Evolutionary conservation across 1,284 basidiomycete species (phyloP).

Genomic region (Puccinia novopanici): DNA sequence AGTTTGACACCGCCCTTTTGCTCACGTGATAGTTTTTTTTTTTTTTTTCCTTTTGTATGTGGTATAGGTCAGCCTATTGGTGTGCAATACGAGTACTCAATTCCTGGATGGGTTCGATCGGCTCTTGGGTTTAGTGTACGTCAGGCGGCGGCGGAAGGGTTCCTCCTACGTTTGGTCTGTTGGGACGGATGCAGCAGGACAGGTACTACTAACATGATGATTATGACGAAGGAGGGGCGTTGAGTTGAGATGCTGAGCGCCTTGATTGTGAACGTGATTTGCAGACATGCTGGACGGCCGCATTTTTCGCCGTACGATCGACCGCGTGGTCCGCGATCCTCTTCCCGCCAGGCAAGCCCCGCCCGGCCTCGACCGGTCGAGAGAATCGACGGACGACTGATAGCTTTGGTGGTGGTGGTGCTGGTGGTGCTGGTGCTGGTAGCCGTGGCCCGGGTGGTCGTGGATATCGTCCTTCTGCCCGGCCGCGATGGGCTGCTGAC

Average conservation of each 20-base stretch:
- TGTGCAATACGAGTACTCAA: conserved; percentile 16
- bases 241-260: neutral
- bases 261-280: neutral
- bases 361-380: neutral
- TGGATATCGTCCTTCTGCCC: neutral
- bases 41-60: neutral
- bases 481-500: conserved; percentile 1
- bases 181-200: conserved; percentile 42
- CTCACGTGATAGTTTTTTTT: too few species aligned
- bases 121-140: conserved; percentile 17
- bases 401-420: neutral
- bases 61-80: conserved; percentile 36
- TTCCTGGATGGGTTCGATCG: conserved; percentile 27
- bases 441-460: neutral
- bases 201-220: too few species aligned
- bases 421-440: neutral
- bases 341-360: conserved; percentile 31
- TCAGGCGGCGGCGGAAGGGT: neutral
- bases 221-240: neutral
- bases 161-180: neutral
- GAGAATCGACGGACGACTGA: conserved; percentile 1
- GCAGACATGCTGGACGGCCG: neutral
- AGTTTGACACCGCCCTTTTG: neutral
- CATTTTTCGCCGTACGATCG: conserved; percentile 38
- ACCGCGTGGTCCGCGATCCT: neutral